Evolutionary conservation across 352 stramenopile species (phyloP).

Genomic region (Globisporangium cystogenes): DNA sequence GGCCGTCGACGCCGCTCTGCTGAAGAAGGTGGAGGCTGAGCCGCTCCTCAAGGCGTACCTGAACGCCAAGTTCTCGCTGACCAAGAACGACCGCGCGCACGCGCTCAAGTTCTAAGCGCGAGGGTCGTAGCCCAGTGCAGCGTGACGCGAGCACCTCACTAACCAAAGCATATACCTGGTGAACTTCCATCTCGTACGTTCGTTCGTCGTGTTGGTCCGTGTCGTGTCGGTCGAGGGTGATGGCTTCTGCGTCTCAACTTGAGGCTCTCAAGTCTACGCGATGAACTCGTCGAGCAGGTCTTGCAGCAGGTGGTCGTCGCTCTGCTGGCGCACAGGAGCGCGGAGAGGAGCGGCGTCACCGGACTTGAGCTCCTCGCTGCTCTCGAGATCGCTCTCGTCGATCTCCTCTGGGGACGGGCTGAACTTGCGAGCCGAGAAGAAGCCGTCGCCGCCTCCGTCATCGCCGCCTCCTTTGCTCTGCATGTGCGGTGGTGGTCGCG

Average conservation of each 20-base stretch:
- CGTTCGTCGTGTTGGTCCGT: not conserved
- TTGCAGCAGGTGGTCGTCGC: conserved; percentile 47
- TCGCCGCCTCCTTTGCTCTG: conserved; percentile 1
- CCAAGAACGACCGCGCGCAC: conserved; percentile 97
- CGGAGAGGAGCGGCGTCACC: not conserved
- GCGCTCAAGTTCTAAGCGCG: conserved; percentile 98
- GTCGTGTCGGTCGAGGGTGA: no score
- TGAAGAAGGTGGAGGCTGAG: conserved; percentile 83
- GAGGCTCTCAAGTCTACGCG: no score
- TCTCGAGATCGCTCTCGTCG: conserved; percentile 20
- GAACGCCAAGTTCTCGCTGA: conserved; percentile 97
- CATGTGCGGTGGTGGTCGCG: not conserved
- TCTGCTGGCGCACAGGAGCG: conserved; percentile 8
- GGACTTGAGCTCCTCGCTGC: not conserved
- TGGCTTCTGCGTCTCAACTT: no score
- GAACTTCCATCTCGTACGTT: conserved; percentile 3
- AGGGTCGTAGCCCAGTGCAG: conserved; percentile 8
- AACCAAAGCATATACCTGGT: conserved; percentile 40
- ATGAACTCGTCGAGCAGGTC: conserved; percentile 75
- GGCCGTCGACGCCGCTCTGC: conserved; percentile 91
- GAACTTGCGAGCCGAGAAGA: conserved; percentile 28
- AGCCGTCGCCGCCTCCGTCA: conserved; percentile 4
- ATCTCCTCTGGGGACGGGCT: conserved; percentile 27
- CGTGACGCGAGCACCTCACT: conserved; percentile 15
- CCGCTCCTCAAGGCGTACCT: conserved; percentile 98